These are phyloP conservation scores for Solanum chaucha DNA, from an alignment of 257 asterid genomes.

Conservation along the genomic window DNA sequence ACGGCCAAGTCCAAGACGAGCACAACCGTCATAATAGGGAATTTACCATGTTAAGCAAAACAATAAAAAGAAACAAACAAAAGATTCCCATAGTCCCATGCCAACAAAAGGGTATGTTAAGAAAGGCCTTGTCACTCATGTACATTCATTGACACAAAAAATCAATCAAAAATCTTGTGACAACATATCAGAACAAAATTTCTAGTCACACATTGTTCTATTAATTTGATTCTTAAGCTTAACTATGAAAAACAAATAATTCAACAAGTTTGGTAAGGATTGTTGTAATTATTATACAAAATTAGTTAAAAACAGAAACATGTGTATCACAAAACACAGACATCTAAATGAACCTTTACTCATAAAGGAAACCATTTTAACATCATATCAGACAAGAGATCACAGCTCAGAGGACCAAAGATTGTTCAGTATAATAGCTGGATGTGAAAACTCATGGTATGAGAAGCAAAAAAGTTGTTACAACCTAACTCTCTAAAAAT, in stretches of 20 bases:
- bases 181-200: neutral
- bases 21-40: neutral
- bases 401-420: neutral
- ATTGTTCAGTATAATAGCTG: neutral
- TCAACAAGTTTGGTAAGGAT: neutral
- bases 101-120: neutral
- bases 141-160: neutral
- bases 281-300: neutral
- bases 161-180: neutral
- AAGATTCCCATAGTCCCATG: neutral
- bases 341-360: neutral
- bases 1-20: neutral
- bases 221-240: neutral
- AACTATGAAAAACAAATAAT: neutral
- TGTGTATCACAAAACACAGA: neutral
- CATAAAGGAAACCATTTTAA: neutral
- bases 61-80: neutral
- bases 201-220: neutral
- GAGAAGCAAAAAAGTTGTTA: constrained; percentile 8
- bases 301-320: neutral
- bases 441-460: constrained; percentile 4
- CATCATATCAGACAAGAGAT: neutral
- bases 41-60: neutral
- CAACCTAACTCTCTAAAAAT: neutral
- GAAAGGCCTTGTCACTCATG: neutral